phyloP scores from a whole-genome alignment of 176 grass and related monocot genomes.

The Cenchrus purpureus region DNA sequence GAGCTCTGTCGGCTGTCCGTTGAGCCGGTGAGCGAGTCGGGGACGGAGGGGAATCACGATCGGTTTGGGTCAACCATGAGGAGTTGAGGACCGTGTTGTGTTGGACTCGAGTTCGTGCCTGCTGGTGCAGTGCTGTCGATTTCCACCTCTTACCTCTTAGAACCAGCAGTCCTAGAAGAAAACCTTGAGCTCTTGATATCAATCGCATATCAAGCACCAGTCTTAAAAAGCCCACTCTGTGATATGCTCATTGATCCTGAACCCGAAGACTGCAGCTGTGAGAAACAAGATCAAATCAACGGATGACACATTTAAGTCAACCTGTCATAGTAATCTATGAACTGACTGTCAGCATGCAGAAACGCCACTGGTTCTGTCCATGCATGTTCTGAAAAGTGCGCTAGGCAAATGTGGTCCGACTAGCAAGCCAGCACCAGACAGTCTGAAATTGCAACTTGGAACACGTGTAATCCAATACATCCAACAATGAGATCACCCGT shows the following conservation, averaged over 20 bases:
- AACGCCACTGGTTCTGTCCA: background rate
- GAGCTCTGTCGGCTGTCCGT: no score
- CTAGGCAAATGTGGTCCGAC: background rate
- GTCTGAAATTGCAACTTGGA: background rate
- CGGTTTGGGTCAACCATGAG: background rate
- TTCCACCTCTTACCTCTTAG: no score
- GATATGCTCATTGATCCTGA: background rate
- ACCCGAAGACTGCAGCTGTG: background rate
- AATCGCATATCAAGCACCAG: no score
- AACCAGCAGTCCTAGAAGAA: no score
- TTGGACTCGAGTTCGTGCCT: background rate
- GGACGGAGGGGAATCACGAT: background rate
- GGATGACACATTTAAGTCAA: background rate
- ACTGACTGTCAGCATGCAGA: background rate
- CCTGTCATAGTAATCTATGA: background rate
- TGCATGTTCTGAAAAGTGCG: conserved; percentile 3
- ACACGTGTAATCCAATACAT: background rate
- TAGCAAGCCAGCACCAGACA: background rate
- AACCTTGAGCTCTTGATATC: no score
- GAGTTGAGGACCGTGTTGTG: no score
- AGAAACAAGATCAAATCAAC: background rate
- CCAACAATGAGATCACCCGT: background rate
- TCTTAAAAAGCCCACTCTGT: no score
- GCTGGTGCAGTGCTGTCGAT: no score
- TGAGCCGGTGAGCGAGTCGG: background rate